Percentiles rank a stretch among this genome's conserved stretches.
Evolutionary conservation across 1,139 yeast genomes (phyloP).

Genomic region (Lodderomyces elongisporus): DNA sequence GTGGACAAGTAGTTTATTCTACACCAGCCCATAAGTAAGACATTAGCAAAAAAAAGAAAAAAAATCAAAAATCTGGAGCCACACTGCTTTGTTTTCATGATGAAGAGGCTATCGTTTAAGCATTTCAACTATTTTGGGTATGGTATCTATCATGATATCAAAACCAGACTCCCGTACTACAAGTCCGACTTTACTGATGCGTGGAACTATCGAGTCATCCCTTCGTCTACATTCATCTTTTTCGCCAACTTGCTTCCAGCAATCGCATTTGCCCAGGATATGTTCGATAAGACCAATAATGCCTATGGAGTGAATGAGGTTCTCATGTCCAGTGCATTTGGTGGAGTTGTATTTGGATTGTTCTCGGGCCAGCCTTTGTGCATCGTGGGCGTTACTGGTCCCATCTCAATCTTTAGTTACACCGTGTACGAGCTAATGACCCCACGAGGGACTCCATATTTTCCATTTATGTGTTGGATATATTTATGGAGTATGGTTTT

Average conservation of each 20-base stretch:
- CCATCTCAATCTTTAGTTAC: constrained; percentile 84
- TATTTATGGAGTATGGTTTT: constrained; percentile 86
- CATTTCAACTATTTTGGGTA: constrained; percentile 33
- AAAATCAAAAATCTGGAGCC: no score
- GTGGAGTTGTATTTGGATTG: constrained; percentile 83
- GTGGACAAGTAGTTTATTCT: no score
- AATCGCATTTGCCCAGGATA: constrained; percentile 92
- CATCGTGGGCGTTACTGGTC: constrained; percentile 98
- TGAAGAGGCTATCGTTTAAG: constrained; percentile 12
- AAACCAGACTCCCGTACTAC: constrained; percentile 60
- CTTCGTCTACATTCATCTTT: constrained; percentile 75
- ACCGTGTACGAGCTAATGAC: constrained; percentile 80
- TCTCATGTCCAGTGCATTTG: constrained; percentile 75
- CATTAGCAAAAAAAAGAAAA: no score
- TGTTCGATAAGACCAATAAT: constrained; percentile 85
- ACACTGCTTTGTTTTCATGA: no score
- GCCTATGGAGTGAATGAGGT: constrained; percentile 92
- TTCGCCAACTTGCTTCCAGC: constrained; percentile 92
- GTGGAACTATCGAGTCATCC: constrained; percentile 81
- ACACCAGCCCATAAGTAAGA: no score
- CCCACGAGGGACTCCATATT: constrained; percentile 63
- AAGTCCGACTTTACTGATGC: constrained; percentile 79
- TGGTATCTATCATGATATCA: constrained; percentile 56
- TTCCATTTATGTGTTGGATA: constrained; percentile 95
- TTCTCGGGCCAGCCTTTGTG: constrained; percentile 88